Percentiles rank a stretch among this genome's conserved stretches.
These are phyloP conservation scores for Lichtheimia ramosa DNA, from an alignment of 371 early-diverging fungal genomes.

Conservation along the genomic window DNA sequence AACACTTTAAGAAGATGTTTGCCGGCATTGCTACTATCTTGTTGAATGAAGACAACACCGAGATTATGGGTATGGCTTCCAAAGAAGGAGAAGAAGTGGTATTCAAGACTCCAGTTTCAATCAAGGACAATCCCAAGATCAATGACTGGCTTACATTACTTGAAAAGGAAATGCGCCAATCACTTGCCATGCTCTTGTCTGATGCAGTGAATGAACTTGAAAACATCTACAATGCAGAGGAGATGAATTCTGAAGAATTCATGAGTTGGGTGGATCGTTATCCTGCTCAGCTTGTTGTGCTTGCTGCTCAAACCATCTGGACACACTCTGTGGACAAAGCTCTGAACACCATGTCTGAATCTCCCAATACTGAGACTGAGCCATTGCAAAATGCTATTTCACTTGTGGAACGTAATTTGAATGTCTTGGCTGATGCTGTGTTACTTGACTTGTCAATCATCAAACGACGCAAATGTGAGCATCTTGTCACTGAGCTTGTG, in stretches of 20 bases:
- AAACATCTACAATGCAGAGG: slow-evolving; percentile 64
- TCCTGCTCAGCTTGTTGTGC: slow-evolving; percentile 92
- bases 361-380: slow-evolving; percentile 27
- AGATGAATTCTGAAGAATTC: slow-evolving; percentile 61
- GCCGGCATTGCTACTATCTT: slow-evolving; percentile 91
- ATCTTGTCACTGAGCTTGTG: slow-evolving; percentile 96
- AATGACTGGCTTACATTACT: slow-evolving; percentile 96
- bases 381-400: slow-evolving; percentile 61
- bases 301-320: slow-evolving; percentile 92
- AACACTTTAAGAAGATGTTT: slow-evolving; percentile 99
- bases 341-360: slow-evolving; percentile 48
- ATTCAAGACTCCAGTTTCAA: slow-evolving; percentile 78
- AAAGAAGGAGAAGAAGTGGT: slow-evolving; percentile 90
- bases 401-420: slow-evolving; percentile 75
- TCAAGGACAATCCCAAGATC: slow-evolving; percentile 86
- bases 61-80: slow-evolving; percentile 85
- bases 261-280: slow-evolving; percentile 87
- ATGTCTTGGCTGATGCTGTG: slow-evolving; percentile 91
- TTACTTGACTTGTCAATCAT: slow-evolving; percentile 82
- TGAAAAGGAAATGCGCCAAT: slow-evolving; percentile 90
- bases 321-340: slow-evolving; percentile 85
- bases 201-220: slow-evolving; percentile 73
- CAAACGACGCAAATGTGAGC: slow-evolving; percentile 94
- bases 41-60: slow-evolving; percentile 71
- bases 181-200: slow-evolving; percentile 77